A percentile compares a stretch with the other conserved stretches of the same genome.
Evolutionary conservation across 2,329 filamentous ascomycete species (phyloP).

Genomic region (Sporothrix phasma): DNA sequence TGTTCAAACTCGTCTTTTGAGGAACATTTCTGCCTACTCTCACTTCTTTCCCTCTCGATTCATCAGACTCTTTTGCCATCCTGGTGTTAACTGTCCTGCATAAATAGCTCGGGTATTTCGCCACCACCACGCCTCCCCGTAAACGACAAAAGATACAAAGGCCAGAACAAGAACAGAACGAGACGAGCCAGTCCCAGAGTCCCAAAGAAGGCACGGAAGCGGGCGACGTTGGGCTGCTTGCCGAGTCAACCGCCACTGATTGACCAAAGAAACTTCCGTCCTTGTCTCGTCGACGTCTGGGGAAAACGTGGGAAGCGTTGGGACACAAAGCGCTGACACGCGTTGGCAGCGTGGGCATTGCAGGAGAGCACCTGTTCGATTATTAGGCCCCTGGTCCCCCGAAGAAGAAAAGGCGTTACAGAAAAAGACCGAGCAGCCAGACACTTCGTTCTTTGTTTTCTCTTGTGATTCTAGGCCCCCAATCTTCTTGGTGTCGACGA

Average conservation of each 20-base stretch:
- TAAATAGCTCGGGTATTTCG: background rate
- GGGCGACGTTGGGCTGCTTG: background rate
- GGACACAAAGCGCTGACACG: background rate
- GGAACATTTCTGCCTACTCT: background rate
- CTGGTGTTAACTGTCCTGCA: background rate
- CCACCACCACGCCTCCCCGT: background rate
- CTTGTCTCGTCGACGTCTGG: background rate
- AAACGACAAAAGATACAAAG: background rate
- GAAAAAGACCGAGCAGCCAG: background rate
- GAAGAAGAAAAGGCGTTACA: background rate
- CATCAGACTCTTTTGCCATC: background rate
- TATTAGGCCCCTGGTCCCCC: background rate
- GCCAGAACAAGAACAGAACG: background rate
- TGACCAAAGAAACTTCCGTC: constrained; percentile 1
- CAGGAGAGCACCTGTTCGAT: background rate
- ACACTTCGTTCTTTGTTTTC: background rate
- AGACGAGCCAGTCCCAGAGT: background rate
- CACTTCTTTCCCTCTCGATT: background rate
- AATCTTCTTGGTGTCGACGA: background rate
- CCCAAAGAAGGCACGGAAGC: background rate
- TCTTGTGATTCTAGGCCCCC: background rate
- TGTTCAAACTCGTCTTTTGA: background rate
- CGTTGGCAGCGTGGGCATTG: background rate
- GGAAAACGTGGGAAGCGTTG: background rate
- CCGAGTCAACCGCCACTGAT: background rate